These are phyloP conservation scores for Lactuca saligna DNA, from an alignment of 129 eudicot genomes.

Conservation along the genomic window DNA sequence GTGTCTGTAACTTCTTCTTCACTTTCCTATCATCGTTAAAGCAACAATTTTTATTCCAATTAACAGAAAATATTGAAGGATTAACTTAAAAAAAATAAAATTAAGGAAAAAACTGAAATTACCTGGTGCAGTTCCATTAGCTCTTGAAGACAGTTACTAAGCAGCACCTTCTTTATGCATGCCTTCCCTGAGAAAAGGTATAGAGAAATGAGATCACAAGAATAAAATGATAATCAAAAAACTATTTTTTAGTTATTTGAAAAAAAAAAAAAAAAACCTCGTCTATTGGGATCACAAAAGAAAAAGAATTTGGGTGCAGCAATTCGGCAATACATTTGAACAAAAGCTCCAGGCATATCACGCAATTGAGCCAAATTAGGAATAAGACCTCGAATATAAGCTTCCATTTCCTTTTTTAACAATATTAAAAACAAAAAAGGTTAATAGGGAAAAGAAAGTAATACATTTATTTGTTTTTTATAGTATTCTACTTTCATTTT, in stretches of 20 bases:
- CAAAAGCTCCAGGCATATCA: constrained; percentile 72
- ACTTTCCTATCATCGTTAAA: constrained; percentile 63
- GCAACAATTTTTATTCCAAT: not conserved
- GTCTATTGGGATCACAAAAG: constrained; percentile 96
- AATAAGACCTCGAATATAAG: constrained; percentile 90
- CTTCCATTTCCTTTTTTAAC: constrained; percentile 79
- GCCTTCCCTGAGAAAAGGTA: constrained; percentile 76
- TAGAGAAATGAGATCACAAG: not conserved
- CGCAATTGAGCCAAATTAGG: constrained; percentile 97
- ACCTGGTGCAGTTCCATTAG: constrained; percentile 99
- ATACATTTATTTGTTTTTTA: not conserved
- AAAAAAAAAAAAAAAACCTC: constrained; percentile 52
- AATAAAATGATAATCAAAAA: not conserved
- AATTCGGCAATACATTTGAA: constrained; percentile 84
- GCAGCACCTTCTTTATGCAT: constrained; percentile 94
- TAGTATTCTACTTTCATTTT: not conserved
- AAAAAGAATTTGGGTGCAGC: constrained; percentile 97
- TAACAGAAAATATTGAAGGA: not conserved
- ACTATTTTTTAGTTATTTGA: not conserved
- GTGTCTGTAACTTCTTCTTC: constrained; percentile 99
- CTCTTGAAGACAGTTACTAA: constrained; percentile 97
- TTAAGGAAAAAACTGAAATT: not conserved
- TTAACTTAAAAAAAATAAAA: not conserved
- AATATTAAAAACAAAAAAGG: not conserved
- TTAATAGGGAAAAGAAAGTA: not conserved